Evolutionary conservation across 352 stramenopile species (phyloP), one percentile per base, ranked within the genome.

Genomic region (Achlya hypogyna): DNA sequence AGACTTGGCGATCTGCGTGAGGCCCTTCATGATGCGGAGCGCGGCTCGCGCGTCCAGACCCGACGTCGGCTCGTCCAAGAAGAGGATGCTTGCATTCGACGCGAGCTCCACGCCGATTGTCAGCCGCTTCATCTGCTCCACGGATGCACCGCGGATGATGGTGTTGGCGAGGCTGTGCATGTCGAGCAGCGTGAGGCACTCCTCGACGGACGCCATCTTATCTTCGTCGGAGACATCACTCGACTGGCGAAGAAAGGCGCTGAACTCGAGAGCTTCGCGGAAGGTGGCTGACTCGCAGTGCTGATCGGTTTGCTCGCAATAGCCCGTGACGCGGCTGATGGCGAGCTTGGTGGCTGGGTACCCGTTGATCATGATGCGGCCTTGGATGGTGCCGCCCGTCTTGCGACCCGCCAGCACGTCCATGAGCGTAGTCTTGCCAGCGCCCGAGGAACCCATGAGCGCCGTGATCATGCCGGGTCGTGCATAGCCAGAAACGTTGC

Each of bases 341-440:
- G 73, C 74, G 2, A 84, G 51, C 43, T 82, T 72, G 1, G 74
- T 81, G 0, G 75, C 78, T 0, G 72, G 64, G 65, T 92, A 75
- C 40, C 95, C 93, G 73, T 98, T 98, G 6, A 98, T 60, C 10
- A 82, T 69, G 52, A 98, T 89, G 25, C 95, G 54, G 25, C 94
- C 93, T 23, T 72, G 73, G 51, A 98, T 89, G 16, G 63, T 80
- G 20, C 95, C 95, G 25, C 78, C 80, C 2, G 79, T 95, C 76
- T 98, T 98, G 43, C 95, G 79, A 16, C 95, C 78, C 6, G 95
- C 90, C 56, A 99, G 91, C 5, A 98, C 93, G 72, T 98, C 93
- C 73, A 98, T 91, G 6, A 98, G 78, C 4, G 95, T 98, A 14
- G 93, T 98, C 75, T 98, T 98, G 1, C 93, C 91, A 29, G 88